Base-by-base conservation (phyloP, 768 basidiomycete genomes). In the Russula emetica region DNA sequence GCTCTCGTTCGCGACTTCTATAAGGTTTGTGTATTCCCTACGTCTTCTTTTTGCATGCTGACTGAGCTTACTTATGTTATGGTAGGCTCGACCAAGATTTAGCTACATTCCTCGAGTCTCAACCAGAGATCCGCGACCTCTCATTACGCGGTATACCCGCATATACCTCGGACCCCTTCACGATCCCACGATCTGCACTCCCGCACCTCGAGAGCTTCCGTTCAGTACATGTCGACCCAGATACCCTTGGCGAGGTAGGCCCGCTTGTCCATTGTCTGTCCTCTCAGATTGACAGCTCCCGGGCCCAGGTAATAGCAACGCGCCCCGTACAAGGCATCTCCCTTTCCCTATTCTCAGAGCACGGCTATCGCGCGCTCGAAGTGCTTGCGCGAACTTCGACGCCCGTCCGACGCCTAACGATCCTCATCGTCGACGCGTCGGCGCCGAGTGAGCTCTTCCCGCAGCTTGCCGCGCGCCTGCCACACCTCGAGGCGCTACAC, bases 401-500 rank as follows among this genome's bases (percentile, higher is more conserved):
- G 11, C 74, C 80, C 0, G 69, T 86, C 60, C 75, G 72, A 57
- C 76, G 83, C 66, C 73, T 86, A 44, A 87, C 83, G 28, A 74
- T 85, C 30, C 82, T 86, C 74, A 81, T 81, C 44, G 82, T 86
- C 55, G 85, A 85, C 64, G 73, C 78, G 36, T 61, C 63, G 4
- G 70, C 73, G 1, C 74, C 79, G 0, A 70, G 74, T 1, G 72
- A 75, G 56, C 72, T 87, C 57, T 72, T 87, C 26, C 66, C 74
- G 2, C 79, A 82, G 55, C 75, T 87, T 4, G 77, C 82, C 11
- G 63, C 68, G 50, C 76, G 82, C 5, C 74, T 86, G 5, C 78
- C 80, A 0, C 58, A 75, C 38, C 73, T 88, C 54, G 84, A 87
- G 70, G 83, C 85, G 1, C 71, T 87, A 34, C 85, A 87, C 69